Base-by-base conservation (phyloP, 495 filamentous ascomycete genomes). In the Baudoinia panamericana region DNA sequence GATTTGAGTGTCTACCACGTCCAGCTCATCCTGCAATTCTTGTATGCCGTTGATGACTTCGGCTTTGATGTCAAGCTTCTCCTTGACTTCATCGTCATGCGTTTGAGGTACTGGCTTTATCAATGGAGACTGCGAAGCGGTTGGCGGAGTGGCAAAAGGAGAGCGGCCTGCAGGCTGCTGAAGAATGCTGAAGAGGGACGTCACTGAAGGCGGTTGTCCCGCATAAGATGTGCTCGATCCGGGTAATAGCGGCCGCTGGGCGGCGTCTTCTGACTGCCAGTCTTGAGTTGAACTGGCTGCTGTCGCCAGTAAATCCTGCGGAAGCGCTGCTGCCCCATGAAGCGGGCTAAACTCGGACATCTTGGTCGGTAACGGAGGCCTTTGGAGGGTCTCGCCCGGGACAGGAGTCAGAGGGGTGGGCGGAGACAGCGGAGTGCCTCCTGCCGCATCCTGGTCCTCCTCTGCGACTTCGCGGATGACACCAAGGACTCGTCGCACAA, bases 21-120 rank as follows among this genome's bases (percentile, higher is more conserved):
- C 74, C 30, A 95, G 71, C 57, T 95, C 87, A 52, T 95, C 87
- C 55, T 86, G 81, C 24, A 95, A 82, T 58, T 95, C 87, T 45
- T 78, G 71, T 43, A 95, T 86, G 17, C 84, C 85, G 53, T 84
- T 80, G 43, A 88, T 68, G 2, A 93, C 80, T 57, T 93, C 86
- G n/a, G 81, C 82, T 41, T 81, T 81, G 28, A 93, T 66, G 43
- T 87, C 77, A 29, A 41, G 39, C 22, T 50, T 50, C 29, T 50
- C 47, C 27, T 21, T 47, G 20, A n/a, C 22, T 34, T 26, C 39
- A 22, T 35, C 27, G 11, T n/a, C 21, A 30, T 30, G 36, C 36
- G 23, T 18, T 18, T 5, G 12, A 12, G 31, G 20, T 7, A 15
- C 11, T 43, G 26, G 16, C n/a, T 29, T 48, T 21, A 52, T 36